phyloP scores from a whole-genome alignment of 208 protist genomes.

The Wallacemonas collosoma region DNA sequence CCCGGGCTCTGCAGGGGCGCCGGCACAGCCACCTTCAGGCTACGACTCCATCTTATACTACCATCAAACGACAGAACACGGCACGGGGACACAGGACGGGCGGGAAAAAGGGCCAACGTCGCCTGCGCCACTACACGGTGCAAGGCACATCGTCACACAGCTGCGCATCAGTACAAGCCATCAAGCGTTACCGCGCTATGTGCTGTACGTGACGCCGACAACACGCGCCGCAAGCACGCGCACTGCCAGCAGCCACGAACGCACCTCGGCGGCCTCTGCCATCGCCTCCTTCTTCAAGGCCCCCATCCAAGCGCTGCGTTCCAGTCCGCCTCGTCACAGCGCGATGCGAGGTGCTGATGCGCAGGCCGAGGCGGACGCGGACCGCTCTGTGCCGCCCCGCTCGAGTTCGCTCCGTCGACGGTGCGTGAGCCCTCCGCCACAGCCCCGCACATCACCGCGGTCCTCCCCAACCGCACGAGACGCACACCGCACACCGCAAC shows the following conservation, averaged over 20 bases:
- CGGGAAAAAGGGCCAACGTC: not conserved
- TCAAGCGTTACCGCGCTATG: constrained; percentile 72
- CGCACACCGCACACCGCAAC: too few relatives aligned
- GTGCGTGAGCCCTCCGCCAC: not conserved
- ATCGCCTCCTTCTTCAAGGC: constrained; percentile 9
- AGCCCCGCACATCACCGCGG: not conserved
- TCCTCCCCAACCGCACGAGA: not conserved
- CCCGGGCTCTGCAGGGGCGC: not conserved
- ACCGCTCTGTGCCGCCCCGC: not conserved
- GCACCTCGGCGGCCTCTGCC: not conserved
- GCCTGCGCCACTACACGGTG: too few relatives aligned
- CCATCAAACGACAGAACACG: not conserved
- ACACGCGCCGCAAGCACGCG: not conserved
- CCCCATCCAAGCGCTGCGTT: not conserved
- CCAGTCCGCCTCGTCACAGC: not conserved
- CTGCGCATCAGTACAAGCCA: constrained; percentile 53
- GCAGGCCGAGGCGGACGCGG: not conserved
- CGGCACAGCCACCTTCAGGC: constrained; percentile 18
- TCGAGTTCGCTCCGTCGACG: constrained; percentile 8
- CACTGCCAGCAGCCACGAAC: not conserved
- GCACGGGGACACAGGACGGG: not conserved
- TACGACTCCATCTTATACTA: constrained; percentile 53
- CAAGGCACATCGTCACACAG: constrained; percentile 18
- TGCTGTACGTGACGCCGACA: constrained; percentile 39
- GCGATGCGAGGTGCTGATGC: not conserved